Percentiles rank a stretch among this genome's conserved stretches.
phyloP scores from a whole-genome alignment of 2,329 filamentous ascomycete genomes.

The Cladosporium oxysporum region DNA sequence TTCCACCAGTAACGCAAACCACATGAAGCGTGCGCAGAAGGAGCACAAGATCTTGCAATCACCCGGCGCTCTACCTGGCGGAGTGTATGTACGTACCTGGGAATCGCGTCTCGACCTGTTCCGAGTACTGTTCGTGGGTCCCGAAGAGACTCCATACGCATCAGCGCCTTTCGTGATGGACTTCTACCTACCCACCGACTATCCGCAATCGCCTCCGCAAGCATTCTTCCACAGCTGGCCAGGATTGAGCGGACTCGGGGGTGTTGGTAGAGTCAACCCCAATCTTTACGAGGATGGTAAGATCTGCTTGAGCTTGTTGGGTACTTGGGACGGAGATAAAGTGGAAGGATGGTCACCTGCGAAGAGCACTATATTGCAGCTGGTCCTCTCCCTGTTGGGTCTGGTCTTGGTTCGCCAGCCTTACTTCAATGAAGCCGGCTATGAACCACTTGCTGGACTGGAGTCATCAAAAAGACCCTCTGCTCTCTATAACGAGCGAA shows the following conservation, averaged over 20 bases:
- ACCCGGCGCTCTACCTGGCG: slow-evolving; percentile 51
- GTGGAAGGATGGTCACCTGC: slow-evolving; percentile 56
- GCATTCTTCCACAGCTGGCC: slow-evolving; percentile 62
- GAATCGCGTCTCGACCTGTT: slow-evolving; percentile 60
- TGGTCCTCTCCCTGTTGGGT: slow-evolving; percentile 33
- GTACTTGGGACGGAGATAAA: slow-evolving; percentile 60
- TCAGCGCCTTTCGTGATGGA: slow-evolving; percentile 63
- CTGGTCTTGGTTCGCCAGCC: slow-evolving; percentile 56
- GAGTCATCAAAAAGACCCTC: slow-evolving; percentile 29
- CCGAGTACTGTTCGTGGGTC: slow-evolving; percentile 60
- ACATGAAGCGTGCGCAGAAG: slow-evolving; percentile 55
- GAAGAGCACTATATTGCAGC: slow-evolving; percentile 58
- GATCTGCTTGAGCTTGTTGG: slow-evolving; percentile 60
- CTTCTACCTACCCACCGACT: slow-evolving; percentile 52
- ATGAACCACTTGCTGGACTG: slow-evolving; percentile 48
- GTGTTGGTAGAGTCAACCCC: slow-evolving; percentile 51
- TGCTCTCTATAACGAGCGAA: slow-evolving; percentile 35
- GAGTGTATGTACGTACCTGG: slow-evolving; percentile 61
- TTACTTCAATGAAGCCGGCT: slow-evolving; percentile 66
- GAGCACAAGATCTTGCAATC: slow-evolving; percentile 60
- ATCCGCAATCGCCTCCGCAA: slow-evolving; percentile 55
- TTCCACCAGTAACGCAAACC: slow-evolving; percentile 30
- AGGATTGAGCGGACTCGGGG: slow-evolving; percentile 35
- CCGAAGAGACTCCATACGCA: slow-evolving; percentile 61
- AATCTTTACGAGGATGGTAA: slow-evolving; percentile 65